Evolutionary conservation across 106 monocot species (phyloP), one percentile per base, ranked within the genome.

Genomic region (Ottelia alismoides): DNA sequence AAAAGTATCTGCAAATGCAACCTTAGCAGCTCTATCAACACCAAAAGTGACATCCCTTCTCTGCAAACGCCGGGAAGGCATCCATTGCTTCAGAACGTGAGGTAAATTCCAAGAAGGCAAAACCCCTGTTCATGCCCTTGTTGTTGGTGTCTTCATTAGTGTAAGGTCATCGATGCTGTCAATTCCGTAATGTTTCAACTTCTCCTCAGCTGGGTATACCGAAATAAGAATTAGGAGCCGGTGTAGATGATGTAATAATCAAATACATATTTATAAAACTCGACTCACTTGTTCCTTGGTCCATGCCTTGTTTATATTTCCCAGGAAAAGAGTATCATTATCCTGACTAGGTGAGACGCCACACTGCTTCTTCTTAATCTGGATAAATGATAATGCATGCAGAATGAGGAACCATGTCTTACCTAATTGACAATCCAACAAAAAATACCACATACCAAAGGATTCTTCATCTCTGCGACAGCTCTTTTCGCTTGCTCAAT

Each of bases 221-320:
- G 12, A 3, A 35, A 22, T 7, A 51, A 25, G 24, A 22, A 2
- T 11, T 11, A 22, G 1, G 5, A 22, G 1, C 18, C 22, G 25
- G 10, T 23, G 18, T 18, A n/a, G 4, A 0, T 24, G 11, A 9
- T 24, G 22, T 3, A 21, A 24, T 22, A 48, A 51, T n/a, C 51
- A 25, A 16, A 51, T 5, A 22, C 22, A 11, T 20, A 2, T 24
- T 24, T 24, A 21, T 24, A 51, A 2, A 2, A 23, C 4, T n/a
- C 19, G 22, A 54, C 76, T 71, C 76, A 89, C 88, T 51, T 68
- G 60, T 59, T 92, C 92, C 49, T 80, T 86, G 6, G 86, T 86
- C 92, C 92, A 92, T 60, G 82, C 76, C 63, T 83, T 87, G 72
- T 82, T 83, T 22, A 92, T 92, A 55, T 87, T 87, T 2, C 92